phyloP scores from a whole-genome alignment of 345 rosid genomes.

The Cardiospermum halicacabum region DNA sequence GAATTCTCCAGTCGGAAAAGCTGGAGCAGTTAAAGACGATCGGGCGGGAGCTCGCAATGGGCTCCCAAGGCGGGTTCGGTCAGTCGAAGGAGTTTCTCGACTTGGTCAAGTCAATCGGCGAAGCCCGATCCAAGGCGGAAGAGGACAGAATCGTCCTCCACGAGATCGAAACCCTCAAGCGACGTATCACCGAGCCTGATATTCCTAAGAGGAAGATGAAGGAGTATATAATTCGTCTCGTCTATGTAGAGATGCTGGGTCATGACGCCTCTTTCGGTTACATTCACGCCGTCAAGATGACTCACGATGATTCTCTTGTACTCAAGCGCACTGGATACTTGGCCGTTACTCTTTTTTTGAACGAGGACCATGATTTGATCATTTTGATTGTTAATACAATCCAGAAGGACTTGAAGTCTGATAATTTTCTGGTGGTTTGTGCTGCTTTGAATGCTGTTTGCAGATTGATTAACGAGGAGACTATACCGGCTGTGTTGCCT shows the following conservation, averaged over 20 bases:
- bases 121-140: slow-evolving; percentile 97
- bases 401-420: slow-evolving; percentile 94
- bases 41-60: slow-evolving; percentile 98
- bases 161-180: slow-evolving; percentile 90
- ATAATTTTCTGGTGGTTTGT: slow-evolving; percentile 79
- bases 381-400: slow-evolving; percentile 92
- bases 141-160: slow-evolving; percentile 92
- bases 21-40: slow-evolving; percentile 97
- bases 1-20: slow-evolving; percentile 1
- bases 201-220: slow-evolving; percentile 93
- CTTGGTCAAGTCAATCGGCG: slow-evolving; percentile 95
- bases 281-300: slow-evolving; percentile 99
- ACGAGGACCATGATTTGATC: slow-evolving; percentile 93
- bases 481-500: slow-evolving; percentile 92
- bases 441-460: slow-evolving; percentile 90
- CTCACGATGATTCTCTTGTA: slow-evolving; percentile 73
- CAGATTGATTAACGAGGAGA: slow-evolving; percentile 92
- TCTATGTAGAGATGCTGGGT: slow-evolving; percentile 96
- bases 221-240: slow-evolving; percentile 81
- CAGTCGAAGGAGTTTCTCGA: slow-evolving; percentile 96
- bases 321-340: slow-evolving; percentile 95
- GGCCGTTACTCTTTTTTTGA: slow-evolving; percentile 86
- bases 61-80: slow-evolving; percentile 94
- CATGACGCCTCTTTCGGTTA: slow-evolving; percentile 97
- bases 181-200: slow-evolving; percentile 80